Percentiles rank a stretch among this genome's conserved stretches.
These are phyloP conservation scores for Inga oerstediana DNA, from an alignment of 306 rosid species.

Conservation along the genomic window DNA sequence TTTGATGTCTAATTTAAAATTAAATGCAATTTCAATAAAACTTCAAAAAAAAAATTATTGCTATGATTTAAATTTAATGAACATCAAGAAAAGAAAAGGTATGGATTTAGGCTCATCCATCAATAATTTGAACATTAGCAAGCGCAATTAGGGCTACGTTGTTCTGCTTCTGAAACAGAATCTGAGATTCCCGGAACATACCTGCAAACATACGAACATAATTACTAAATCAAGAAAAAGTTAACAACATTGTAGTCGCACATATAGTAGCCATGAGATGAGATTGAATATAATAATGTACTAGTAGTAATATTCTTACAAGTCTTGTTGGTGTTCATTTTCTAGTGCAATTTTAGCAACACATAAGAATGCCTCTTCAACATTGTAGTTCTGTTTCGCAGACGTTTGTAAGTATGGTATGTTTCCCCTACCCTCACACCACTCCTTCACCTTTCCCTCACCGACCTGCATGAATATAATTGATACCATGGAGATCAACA, in stretches of 20 bases:
- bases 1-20: not conserved
- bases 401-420: constrained; percentile 92
- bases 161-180: constrained; percentile 52
- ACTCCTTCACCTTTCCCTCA: constrained; percentile 67
- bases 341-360: constrained; percentile 64
- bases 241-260: no score
- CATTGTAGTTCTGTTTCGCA: constrained; percentile 72
- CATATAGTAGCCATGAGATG: not conserved
- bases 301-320: constrained; percentile 43
- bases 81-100: not conserved
- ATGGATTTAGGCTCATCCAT: not conserved
- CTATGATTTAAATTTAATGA: not conserved
- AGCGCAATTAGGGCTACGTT: constrained; percentile 33
- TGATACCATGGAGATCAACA: not conserved
- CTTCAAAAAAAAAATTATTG: not conserved
- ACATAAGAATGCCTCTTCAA: constrained; percentile 74
- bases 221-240: no score
- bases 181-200: constrained; percentile 54
- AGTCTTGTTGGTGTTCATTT: constrained; percentile 69
- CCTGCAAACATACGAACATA: constrained; percentile 37
- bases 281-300: not conserved
- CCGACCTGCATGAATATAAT: constrained; percentile 55
- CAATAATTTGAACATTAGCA: not conserved
- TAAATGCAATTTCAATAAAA: not conserved
- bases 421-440: constrained; percentile 80